A percentile compares a stretch with the other conserved stretches of the same genome.
phyloP scores from a whole-genome alignment of 164 flowering plant species.

The Dillenia turbinata region DNA sequence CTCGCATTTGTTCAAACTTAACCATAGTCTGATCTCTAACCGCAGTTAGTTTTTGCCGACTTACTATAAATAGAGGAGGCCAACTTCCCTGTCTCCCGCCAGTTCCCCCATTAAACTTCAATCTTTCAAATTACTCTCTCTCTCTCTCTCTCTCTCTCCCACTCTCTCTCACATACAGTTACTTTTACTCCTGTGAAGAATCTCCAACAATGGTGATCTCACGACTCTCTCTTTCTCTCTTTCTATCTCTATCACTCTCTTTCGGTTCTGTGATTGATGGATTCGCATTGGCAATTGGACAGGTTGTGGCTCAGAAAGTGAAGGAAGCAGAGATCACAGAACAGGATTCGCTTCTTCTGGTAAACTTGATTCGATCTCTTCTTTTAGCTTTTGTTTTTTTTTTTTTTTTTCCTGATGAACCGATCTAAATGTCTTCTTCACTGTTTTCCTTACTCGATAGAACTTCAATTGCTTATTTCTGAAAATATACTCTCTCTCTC shows the following conservation, averaged over 20 bases:
- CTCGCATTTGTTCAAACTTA: too few species aligned
- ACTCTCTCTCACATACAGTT: background rate
- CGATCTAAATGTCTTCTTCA: too few species aligned
- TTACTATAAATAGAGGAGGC: constrained; percentile 4
- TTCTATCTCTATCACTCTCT: background rate
- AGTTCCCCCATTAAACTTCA: background rate
- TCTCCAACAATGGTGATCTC: constrained; percentile 13
- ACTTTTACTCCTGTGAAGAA: too few species aligned
- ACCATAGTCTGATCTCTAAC: background rate
- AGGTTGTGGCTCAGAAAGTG: constrained; percentile 81
- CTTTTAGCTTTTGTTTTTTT: background rate
- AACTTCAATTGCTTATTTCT: too few species aligned
- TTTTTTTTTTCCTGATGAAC: background rate
- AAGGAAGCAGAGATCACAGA: constrained; percentile 87
- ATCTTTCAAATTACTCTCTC: background rate
- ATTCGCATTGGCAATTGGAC: constrained; percentile 1
- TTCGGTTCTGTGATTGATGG: background rate
- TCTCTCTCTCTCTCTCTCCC: background rate
- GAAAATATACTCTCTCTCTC: too few species aligned
- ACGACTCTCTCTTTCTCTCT: constrained; percentile 1
- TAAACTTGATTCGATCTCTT: constrained; percentile 14
- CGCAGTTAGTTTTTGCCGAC: background rate
- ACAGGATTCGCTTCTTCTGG: constrained; percentile 92
- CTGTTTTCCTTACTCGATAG: too few species aligned
- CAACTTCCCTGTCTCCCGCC: constrained; percentile 6